Evolutionary conservation across 495 filamentous ascomycete genomes (phyloP), one percentile per base, ranked within the genome.

Genomic region (Daldinia vernicosa): DNA sequence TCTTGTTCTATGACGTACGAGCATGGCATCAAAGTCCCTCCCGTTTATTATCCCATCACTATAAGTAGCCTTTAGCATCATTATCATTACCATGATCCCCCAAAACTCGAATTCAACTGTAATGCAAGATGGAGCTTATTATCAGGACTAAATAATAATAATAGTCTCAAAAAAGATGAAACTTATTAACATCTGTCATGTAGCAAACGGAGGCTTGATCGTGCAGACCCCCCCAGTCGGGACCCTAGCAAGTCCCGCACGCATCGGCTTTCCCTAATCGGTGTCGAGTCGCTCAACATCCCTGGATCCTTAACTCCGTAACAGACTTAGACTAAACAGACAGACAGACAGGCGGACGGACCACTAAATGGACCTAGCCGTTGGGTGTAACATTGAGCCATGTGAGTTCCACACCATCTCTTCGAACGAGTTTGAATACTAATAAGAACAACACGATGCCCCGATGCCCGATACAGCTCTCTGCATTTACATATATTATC

Each of bases 231-330:
- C 40, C 39, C 47, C 32, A 52, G 28, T 52, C 12, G 12, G 17
- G 22, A 52, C 57, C 51, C 53, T 35, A 59, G 47, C 47, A 40
- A 47, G 43, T 62, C 62, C 58, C 65, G 59, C 24, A 68, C 70
- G 70, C 70, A 63, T 73, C 70, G 70, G 70, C 70, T 73, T 73
- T 65, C 70, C 70, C 39, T 50, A 73, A 73, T 69, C 40, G 61
- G 70, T 58, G 52, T 69, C 56, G 40, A 68, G 40, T 66, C 60
- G 47, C 59, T 43, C 64, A 53, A 62, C 40, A 69, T 32, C 45
- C 61, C 52, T 47, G 55, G 39, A n/a, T 22, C 37, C 56, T 37
- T 60, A 60, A 57, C 52, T 40, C 60, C 66, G 60, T 63, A 54
- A 69, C 39, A 69, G 66, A 67, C 64, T 52, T 35, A 35, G 33